Evolutionary conservation across 495 filamentous ascomycete genomes (phyloP), one percentile per base, ranked within the genome.

Genomic region (Penicillium longicatenatum): DNA sequence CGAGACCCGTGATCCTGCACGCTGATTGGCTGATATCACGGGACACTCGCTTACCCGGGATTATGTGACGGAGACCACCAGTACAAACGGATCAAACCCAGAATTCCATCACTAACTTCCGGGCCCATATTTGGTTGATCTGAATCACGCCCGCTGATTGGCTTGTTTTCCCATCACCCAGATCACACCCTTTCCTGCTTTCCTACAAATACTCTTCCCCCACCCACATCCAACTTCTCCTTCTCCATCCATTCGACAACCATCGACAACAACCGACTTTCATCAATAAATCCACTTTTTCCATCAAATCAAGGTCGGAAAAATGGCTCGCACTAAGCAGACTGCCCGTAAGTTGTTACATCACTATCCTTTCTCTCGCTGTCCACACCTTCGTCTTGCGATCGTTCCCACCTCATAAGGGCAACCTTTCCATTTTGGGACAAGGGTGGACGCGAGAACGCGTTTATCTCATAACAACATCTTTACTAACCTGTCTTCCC

Each of bases 271-370:
- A 74, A 77, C n/a, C 37, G 24, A 58, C 73, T 70, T 74, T 62
- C 73, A 78, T 77, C 78, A 71, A 66, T 76, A 74, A 64, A 33
- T 50, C 44, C 43, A 47, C n/a, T 17, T 55, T 55, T 55, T 79
- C 66, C 75, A 81, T 77, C 72, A 78, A 75, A 68, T 60, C 59
- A 66, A 67, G 17, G 44, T 39, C 26, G 37, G 43, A 57, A 83
- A 75, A 83, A 98, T 99, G 94, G 94, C 94, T 72, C 91, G 94
- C 78, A 99, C 94, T 69, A 99, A 98, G 90, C 94, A 98, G 83
- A 98, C 94, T 79, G 94, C 94, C 76, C 94, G 94, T 88, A 90
- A 87, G 86, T 86, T 35, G 10, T 12, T 10, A 59, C 10, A 26
- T 43, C 55, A 54, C 59, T 37, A 52, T 42, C 9, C 16, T 42